phyloP scores from a whole-genome alignment of 495 filamentous ascomycete species.

The Hypoxylon cercidicola region DNA sequence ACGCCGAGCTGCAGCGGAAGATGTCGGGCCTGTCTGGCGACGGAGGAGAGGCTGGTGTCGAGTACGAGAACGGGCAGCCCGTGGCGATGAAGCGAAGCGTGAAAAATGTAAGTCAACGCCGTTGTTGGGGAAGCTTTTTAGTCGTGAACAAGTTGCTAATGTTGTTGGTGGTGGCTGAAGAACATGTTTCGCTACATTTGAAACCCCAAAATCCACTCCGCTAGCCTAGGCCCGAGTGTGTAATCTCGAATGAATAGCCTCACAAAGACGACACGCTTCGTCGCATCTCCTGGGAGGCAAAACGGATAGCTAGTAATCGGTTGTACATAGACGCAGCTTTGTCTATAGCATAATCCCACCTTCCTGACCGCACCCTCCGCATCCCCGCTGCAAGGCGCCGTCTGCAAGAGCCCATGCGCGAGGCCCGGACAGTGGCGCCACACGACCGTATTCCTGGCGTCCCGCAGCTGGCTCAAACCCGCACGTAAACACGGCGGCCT shows the following conservation, averaged over 20 bases:
- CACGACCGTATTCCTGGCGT: slow-evolving; percentile 42
- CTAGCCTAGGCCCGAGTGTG: slow-evolving; percentile 4
- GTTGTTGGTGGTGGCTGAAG: slow-evolving; percentile 4
- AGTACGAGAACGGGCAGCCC: slow-evolving; percentile 80
- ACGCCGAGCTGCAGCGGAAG: slow-evolving; percentile 73
- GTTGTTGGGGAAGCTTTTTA: not conserved
- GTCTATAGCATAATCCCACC: too few species aligned
- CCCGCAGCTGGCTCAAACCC: slow-evolving; percentile 51
- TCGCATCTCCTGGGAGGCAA: too few species aligned
- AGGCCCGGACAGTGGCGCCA: slow-evolving; percentile 48
- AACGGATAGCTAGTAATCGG: too few species aligned
- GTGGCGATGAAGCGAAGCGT: slow-evolving; percentile 82
- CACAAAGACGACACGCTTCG: too few species aligned
- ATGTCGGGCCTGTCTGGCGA: slow-evolving; percentile 77
- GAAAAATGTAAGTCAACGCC: slow-evolving; percentile 52
- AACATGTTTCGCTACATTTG: slow-evolving; percentile 46
- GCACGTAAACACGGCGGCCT: slow-evolving; percentile 47
- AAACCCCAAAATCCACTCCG: not conserved
- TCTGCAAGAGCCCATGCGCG: slow-evolving; percentile 50
- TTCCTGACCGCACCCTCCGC: slow-evolving; percentile 41
- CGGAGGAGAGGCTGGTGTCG: slow-evolving; percentile 80
- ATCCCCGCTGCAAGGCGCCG: slow-evolving; percentile 50
- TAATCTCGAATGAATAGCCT: too few species aligned
- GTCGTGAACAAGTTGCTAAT: not conserved
- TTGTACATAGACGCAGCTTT: too few species aligned